These are phyloP conservation scores for Fusarium brachygibbosum DNA, from an alignment of 2,329 filamentous ascomycete genomes.

Conservation along the genomic window DNA sequence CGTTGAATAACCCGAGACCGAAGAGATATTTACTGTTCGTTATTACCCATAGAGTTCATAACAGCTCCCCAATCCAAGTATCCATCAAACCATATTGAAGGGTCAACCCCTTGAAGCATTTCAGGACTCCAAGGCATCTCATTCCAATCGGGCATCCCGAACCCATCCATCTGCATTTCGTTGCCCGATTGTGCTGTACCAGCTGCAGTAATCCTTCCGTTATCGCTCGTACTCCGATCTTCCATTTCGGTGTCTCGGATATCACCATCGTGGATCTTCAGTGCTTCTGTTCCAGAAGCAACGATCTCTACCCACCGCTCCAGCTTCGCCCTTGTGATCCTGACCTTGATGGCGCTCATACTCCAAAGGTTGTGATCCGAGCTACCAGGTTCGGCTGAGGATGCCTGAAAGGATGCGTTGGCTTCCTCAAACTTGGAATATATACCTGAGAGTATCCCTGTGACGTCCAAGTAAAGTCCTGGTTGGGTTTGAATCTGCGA, in stretches of 20 bases:
- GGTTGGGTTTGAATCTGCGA: conserved; percentile 60
- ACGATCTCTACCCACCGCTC: conserved; percentile 63
- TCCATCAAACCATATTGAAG: conserved; percentile 54
- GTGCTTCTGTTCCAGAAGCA: conserved; percentile 52
- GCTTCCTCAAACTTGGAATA: conserved; percentile 60
- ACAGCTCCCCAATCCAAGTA: conserved; percentile 54
- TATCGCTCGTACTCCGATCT: conserved; percentile 1
- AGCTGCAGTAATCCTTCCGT: neutral
- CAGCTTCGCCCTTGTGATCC: conserved; percentile 61
- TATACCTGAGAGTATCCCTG: conserved; percentile 58
- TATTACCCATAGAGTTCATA: conserved; percentile 51
- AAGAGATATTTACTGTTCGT: conserved; percentile 37
- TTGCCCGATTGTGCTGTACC: conserved; percentile 9
- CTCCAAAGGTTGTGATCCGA: conserved; percentile 64
- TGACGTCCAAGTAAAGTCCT: conserved; percentile 61
- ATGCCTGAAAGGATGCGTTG: conserved; percentile 54
- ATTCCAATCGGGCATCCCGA: conserved; percentile 46
- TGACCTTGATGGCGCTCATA: conserved; percentile 62
- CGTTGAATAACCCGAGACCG: too few relatives aligned
- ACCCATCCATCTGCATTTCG: conserved; percentile 44
- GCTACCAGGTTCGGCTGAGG: conserved; percentile 50
- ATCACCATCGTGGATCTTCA: conserved; percentile 39
- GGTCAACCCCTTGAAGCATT: conserved; percentile 53
- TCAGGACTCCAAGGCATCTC: conserved; percentile 52
- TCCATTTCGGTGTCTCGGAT: conserved; percentile 40